phyloP scores from a whole-genome alignment of 108 stramenopile species.

The Parietichytrium sp. region DNA sequence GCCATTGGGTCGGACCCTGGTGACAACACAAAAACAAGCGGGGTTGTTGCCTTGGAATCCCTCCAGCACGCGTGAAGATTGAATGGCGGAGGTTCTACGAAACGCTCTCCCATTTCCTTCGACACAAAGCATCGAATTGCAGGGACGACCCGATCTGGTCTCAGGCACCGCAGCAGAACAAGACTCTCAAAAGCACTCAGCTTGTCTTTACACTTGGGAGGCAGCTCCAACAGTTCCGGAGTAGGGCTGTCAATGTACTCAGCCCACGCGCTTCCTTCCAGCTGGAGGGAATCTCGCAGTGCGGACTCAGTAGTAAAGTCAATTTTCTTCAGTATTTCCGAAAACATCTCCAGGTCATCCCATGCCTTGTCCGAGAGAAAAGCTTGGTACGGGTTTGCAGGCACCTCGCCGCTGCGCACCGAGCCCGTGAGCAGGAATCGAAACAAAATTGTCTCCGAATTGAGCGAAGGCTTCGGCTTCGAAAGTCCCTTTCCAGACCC shows the following conservation, averaged over 20 bases:
- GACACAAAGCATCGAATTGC: constrained; percentile 54
- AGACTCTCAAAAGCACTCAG: constrained; percentile 48
- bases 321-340: constrained; percentile 7
- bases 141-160: constrained; percentile 60
- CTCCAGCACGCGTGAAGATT: constrained; percentile 59
- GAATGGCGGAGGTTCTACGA: constrained; percentile 64
- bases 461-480: neutral
- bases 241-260: constrained; percentile 38
- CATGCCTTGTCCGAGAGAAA: constrained; percentile 59
- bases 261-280: constrained; percentile 48
- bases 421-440: constrained; percentile 1
- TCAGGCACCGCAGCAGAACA: constrained; percentile 54
- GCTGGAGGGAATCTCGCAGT: constrained; percentile 29
- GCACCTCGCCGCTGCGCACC: neutral
- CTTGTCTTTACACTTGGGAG: constrained; percentile 12
- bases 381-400: neutral
- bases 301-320: neutral
- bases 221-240: constrained; percentile 40
- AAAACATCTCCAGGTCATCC: constrained; percentile 53
- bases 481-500: too few relatives aligned
- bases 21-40: constrained; percentile 64
- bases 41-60: constrained; percentile 55
- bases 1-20: constrained; percentile 71
- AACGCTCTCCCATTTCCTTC: constrained; percentile 52
- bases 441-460: neutral